A percentile compares a stretch with the other conserved stretches of the same genome.
These are phyloP conservation scores for Boletus subparvulus DNA, from an alignment of 768 basidiomycete genomes.

Conservation along the genomic window DNA sequence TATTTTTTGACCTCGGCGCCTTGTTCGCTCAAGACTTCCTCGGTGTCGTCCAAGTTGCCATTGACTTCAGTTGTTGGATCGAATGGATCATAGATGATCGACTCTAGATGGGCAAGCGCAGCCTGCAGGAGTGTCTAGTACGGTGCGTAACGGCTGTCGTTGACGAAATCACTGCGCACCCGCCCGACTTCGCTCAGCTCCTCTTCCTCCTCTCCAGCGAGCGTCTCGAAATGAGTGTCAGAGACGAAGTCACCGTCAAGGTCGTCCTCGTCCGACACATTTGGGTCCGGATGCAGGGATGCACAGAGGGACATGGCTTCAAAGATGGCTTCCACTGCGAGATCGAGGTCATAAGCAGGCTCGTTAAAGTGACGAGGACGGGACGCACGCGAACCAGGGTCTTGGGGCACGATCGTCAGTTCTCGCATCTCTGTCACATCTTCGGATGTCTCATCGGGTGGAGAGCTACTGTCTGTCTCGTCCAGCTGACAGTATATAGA, in stretches of 20 bases:
- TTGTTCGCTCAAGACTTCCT: constrained; percentile 15
- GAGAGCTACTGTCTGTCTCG: constrained; percentile 44
- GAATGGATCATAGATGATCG: constrained; percentile 66
- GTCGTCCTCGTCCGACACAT: constrained; percentile 42
- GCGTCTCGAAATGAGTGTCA: constrained; percentile 45
- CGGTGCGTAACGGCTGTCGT: constrained; percentile 74
- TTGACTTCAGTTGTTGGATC: constrained; percentile 13
- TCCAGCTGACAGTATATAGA: constrained; percentile 95
- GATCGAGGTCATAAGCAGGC: not conserved
- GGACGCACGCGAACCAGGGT: constrained; percentile 57
- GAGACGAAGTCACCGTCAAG: constrained; percentile 58
- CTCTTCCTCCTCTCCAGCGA: constrained; percentile 56
- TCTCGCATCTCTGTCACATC: constrained; percentile 68
- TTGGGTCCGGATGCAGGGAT: constrained; percentile 76
- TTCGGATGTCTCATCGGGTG: constrained; percentile 36
- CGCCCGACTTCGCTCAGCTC: constrained; percentile 87
- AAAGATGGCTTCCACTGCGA: constrained; percentile 78
- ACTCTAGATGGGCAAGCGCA: constrained; percentile 79
- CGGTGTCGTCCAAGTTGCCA: constrained; percentile 11
- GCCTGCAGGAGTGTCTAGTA: constrained; percentile 78
- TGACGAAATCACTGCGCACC: constrained; percentile 89
- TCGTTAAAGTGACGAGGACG: not conserved
- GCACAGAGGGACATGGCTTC: constrained; percentile 85
- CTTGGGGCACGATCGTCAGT: constrained; percentile 69
- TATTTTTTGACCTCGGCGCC: constrained; percentile 12